Evolutionary conservation across 1,139 yeast genomes (phyloP), one percentile per base, ranked within the genome.

Genomic region (Lipomyces yarrowii): DNA sequence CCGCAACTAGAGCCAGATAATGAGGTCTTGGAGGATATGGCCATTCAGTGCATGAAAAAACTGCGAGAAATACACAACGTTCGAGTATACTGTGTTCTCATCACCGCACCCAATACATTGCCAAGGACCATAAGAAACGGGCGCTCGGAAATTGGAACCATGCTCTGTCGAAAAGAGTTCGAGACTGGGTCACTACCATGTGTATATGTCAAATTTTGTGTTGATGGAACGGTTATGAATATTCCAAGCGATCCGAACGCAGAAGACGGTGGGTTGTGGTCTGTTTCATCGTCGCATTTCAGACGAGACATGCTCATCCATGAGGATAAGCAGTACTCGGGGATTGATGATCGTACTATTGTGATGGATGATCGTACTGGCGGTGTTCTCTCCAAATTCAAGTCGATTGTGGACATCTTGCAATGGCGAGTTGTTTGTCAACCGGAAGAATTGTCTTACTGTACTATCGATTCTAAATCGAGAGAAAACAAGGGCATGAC

Each of bases 131-230:
- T 87, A 75, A 81, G 96, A 73, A 87, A 91, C 77, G 97, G 97
- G 7, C 87, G 96, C 13, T 82, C 89, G 42, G 99, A 96, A 73
- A 90, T 94, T 71, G 98, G 99, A 1, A 94, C 93, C 72, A 91
- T 93, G 87, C 82, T 96, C 60, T 93, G 97, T 72, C 91, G 93
- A 70, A 87, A 90, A 72, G 84, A 86, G 71, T 92, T 92, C 74
- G 82, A 88, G 60, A 89, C 87, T 71, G 98, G 98, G 1, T 81
- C 85, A 11, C 79, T 94, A 48, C 84, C 86, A 39, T 89, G 96
- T 0, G 89, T 87, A 54, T 93, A 86, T 77, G 93, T 92, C 62
- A 91, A 91, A 74, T 94, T 93, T 74, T 89, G 89, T 66, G 84
- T 89, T 35, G 82, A 85, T 55, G 84, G 85, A 65, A 87, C 96